Conservation (phyloP, 495 filamentous ascomycete species). For the Penicillium macrosclerotiorum region DNA sequence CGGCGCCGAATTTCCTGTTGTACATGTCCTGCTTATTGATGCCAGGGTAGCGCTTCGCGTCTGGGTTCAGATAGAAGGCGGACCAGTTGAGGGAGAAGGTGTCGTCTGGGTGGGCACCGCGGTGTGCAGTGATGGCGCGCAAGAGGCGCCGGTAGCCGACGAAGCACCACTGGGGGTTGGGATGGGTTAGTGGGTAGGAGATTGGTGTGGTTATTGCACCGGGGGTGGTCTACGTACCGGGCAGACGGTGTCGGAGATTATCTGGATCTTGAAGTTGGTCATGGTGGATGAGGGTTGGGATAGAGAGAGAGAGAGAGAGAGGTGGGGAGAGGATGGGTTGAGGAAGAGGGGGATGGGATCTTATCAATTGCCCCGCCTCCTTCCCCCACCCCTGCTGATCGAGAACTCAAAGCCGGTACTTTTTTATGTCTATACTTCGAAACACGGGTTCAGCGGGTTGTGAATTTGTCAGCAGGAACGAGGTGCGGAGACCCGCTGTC, state of each 20-base stretch:
- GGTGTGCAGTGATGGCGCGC: slow-evolving; percentile 65
- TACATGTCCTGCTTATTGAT: slow-evolving; percentile 58
- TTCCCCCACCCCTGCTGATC: too few relatives aligned
- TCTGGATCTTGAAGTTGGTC: slow-evolving; percentile 74
- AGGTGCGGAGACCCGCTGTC: too few relatives aligned
- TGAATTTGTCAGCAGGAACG: slow-evolving; percentile 9
- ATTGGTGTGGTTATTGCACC: slow-evolving; percentile 1
- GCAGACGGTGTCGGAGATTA: slow-evolving; percentile 75
- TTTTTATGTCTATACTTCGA: neutral
- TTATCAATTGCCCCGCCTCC: too few relatives aligned
- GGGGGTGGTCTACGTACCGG: slow-evolving; percentile 48
- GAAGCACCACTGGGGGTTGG: slow-evolving; percentile 61
- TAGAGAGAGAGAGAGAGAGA: neutral
- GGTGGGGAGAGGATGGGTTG: neutral
- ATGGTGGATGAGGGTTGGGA: slow-evolving; percentile 40
- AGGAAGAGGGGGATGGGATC: too few relatives aligned
- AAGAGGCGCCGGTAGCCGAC: slow-evolving; percentile 76
- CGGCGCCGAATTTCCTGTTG: slow-evolving; percentile 56
- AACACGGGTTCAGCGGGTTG: neutral
- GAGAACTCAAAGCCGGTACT: neutral
- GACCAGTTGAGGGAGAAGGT: slow-evolving; percentile 71
- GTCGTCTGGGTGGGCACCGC: slow-evolving; percentile 57
- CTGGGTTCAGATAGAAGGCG: slow-evolving; percentile 78
- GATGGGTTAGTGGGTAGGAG: slow-evolving; percentile 6
- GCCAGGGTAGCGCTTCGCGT: slow-evolving; percentile 51